Evolutionary conservation across 2,329 filamentous ascomycete genomes (phyloP), one percentile per base, ranked within the genome.

Genomic region (Alternaria atra): DNA sequence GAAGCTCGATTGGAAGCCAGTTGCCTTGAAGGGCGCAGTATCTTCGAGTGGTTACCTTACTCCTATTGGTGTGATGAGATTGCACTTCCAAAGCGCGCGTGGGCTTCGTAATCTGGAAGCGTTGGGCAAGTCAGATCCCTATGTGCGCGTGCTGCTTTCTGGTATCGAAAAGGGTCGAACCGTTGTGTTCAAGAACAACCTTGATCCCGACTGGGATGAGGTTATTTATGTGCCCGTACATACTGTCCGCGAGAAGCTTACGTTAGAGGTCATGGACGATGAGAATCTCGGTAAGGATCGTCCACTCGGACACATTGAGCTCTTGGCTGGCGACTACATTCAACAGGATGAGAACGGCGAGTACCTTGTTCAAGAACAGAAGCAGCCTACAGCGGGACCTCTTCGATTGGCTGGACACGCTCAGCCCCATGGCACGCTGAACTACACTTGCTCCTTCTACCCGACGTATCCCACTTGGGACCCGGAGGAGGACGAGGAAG

Each of bases 81-180:
- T 99, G 68, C 94, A 99, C 79, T 94, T 98, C 83, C 87, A 92
- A 81, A 89, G 87, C 72, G 95, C 93, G 30, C 87, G 85, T 51
- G 88, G 94, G 70, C 86, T 99, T 43, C 91, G 93, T 61, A 99
- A 99, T 77, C 86, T 97, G 54, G 95, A 99, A 80, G 92, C 93
- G 2, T 88, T 99, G 79, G 95, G 95, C 80, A 98, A 98, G 80
- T 98, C 95, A 1, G 96, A 99, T 78, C 93, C 95, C 0, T 99
- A 99, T 72, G 92, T 90, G 23, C 90, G 94, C 42, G 91, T 98
- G 1, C 80, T 97, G 54, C 85, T 97, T 7, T 97, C 94, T 48
- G 94, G 95, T 46, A 89, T 98, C 58, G 91, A 95, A 75, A 97
- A 94, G 79, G 93, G 88, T 9, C 89, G 94, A 59, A 98, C 95